These are phyloP conservation scores for Salix brachista DNA, from an alignment of 345 rosid species.

Conservation along the genomic window DNA sequence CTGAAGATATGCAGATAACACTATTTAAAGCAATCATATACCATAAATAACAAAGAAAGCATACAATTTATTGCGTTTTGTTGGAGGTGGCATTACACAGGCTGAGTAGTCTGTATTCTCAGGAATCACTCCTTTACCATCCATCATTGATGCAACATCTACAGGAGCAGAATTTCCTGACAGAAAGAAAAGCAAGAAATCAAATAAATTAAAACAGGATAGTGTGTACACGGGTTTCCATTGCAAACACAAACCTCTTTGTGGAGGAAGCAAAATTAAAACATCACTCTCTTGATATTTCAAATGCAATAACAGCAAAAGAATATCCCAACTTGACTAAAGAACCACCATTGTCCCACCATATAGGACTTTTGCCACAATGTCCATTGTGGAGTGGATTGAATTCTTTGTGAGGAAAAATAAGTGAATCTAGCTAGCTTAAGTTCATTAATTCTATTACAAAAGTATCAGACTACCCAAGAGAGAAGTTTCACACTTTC, in stretches of 20 bases:
- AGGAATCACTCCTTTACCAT: constrained; percentile 34
- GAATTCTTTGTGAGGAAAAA: no score
- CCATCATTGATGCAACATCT: constrained; percentile 20
- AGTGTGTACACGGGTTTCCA: background rate
- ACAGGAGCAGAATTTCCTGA: constrained; percentile 31
- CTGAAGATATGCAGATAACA: constrained; percentile 1
- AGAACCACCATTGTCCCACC: background rate
- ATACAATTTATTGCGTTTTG: constrained; percentile 54
- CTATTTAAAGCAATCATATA: constrained; percentile 9
- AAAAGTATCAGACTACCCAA: background rate
- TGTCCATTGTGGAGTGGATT: background rate
- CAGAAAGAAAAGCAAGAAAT: constrained; percentile 15
- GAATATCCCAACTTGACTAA: background rate
- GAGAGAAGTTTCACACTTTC: background rate
- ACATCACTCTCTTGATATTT: background rate
- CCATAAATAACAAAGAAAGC: constrained; percentile 22
- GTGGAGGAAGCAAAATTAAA: background rate
- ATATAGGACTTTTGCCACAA: background rate
- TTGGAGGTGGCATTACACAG: constrained; percentile 39
- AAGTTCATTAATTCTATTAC: background rate
- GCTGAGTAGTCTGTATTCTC: constrained; percentile 29
- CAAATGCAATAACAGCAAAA: background rate
- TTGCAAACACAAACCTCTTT: background rate
- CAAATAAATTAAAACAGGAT: background rate
- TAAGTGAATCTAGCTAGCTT: background rate